phyloP scores from a whole-genome alignment of 2,329 filamentous ascomycete genomes.

The Ilyonectria mors-panacis region DNA sequence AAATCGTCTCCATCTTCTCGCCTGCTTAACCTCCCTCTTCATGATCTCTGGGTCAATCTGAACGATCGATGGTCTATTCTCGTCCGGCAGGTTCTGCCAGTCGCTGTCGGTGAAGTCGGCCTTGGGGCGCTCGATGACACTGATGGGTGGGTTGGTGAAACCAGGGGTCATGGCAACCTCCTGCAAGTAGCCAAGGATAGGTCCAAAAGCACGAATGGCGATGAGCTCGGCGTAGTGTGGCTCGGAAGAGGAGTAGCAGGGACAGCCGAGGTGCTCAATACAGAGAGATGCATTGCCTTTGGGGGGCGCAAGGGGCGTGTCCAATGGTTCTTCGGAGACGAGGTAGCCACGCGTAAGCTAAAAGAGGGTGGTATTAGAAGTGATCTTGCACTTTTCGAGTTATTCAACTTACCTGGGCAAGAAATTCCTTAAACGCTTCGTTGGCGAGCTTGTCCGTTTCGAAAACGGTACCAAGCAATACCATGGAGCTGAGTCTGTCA shows the following conservation, averaged over 20 bases:
- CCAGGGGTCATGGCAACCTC: slow-evolving; percentile 61
- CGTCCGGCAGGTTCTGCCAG: slow-evolving; percentile 51
- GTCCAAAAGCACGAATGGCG: slow-evolving; percentile 67
- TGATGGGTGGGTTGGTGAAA: slow-evolving; percentile 59
- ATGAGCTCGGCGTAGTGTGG: slow-evolving; percentile 71
- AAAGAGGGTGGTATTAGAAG: slow-evolving; percentile 28
- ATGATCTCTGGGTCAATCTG: slow-evolving; percentile 39
- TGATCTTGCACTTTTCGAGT: background rate
- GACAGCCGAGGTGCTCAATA: slow-evolving; percentile 70
- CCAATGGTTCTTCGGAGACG: slow-evolving; percentile 65
- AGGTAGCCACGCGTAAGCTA: slow-evolving; percentile 75
- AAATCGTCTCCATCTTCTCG: slow-evolving; percentile 48
- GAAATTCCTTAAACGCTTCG: slow-evolving; percentile 63
- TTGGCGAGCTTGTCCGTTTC: slow-evolving; percentile 58
- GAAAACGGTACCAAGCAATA: slow-evolving; percentile 65
- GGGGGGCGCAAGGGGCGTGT: slow-evolving; percentile 68
- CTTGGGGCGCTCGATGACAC: slow-evolving; percentile 45
- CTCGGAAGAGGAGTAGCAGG: slow-evolving; percentile 79
- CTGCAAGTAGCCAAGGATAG: slow-evolving; percentile 74
- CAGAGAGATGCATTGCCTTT: slow-evolving; percentile 61
- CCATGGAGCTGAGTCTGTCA: slow-evolving; percentile 62
- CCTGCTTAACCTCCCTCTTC: slow-evolving; percentile 43
- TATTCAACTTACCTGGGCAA: slow-evolving; percentile 62
- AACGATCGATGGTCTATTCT: slow-evolving; percentile 48
- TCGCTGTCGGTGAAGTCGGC: slow-evolving; percentile 46